These are phyloP conservation scores for Spergularia bocconei DNA, from an alignment of 148 eudicot genomes.

Conservation along the genomic window DNA sequence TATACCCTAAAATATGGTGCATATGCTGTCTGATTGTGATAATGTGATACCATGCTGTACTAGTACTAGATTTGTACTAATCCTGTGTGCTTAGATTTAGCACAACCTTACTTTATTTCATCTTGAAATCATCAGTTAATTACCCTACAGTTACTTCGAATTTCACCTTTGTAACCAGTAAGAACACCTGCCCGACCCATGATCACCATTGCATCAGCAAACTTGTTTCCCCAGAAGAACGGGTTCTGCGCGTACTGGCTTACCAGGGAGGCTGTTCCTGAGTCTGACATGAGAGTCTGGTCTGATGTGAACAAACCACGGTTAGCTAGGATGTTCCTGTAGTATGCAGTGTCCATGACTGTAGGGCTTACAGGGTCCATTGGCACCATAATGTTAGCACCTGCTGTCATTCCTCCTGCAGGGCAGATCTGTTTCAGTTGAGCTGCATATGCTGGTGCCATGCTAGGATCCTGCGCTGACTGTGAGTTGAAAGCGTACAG, in stretches of 20 bases:
- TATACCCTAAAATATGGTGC: conserved; percentile 1
- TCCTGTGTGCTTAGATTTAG: not conserved
- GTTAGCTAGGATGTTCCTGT: conserved; percentile 44
- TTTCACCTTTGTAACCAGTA: conserved; percentile 63
- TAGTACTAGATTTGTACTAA: not conserved
- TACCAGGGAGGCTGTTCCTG: conserved; percentile 42
- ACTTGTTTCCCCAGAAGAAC: conserved; percentile 47
- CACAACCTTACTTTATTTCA: not conserved
- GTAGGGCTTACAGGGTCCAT: conserved; percentile 64
- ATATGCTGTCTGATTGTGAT: conserved; percentile 5
- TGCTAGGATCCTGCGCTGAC: conserved; percentile 47
- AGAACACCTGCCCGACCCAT: conserved; percentile 70
- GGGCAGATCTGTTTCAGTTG: conserved; percentile 63
- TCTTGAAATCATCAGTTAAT: conserved; percentile 31
- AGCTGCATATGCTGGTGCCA: conserved; percentile 53
- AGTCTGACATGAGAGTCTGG: conserved; percentile 47
- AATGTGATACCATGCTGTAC: conserved; percentile 21
- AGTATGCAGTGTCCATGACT: conserved; percentile 47
- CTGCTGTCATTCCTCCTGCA: conserved; percentile 21
- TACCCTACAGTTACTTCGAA: conserved; percentile 56
- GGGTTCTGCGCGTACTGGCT: conserved; percentile 41
- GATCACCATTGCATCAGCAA: conserved; percentile 71
- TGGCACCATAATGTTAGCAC: conserved; percentile 49
- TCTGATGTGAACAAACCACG: conserved; percentile 69
- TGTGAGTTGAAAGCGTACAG: conserved; percentile 50